Evolutionary conservation across 2,329 filamentous ascomycete species (phyloP).

Genomic region (Botrytis aclada): DNA sequence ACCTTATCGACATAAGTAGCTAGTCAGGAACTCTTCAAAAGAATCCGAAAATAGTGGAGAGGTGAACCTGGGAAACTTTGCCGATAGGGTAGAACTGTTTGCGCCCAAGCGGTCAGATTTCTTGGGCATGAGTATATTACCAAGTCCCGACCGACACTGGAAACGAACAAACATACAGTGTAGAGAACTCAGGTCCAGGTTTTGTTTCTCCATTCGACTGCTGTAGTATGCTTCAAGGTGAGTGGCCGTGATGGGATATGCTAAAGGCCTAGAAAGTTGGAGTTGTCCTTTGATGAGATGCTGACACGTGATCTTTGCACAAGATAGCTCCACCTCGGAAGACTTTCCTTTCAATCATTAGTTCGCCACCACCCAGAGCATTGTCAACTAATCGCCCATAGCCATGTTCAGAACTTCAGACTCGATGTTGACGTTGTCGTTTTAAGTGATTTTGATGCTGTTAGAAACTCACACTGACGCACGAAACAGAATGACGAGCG

Average conservation of each 20-base stretch:
- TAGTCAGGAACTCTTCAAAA: neutral
- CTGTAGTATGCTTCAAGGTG: neutral
- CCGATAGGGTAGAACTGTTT: neutral
- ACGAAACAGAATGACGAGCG: neutral
- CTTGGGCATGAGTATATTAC: neutral
- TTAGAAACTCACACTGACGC: neutral
- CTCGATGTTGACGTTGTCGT: neutral
- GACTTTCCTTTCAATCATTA: neutral
- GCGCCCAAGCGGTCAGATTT: neutral
- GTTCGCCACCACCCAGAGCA: neutral
- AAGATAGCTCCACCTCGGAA: neutral
- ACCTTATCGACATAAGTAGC: neutral
- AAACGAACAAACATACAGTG: neutral
- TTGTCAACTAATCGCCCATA: neutral
- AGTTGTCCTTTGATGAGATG: neutral
- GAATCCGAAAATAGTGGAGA: neutral
- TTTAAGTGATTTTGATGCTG: neutral
- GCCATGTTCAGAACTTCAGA: neutral
- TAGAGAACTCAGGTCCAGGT: neutral
- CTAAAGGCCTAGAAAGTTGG: neutral
- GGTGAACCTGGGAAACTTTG: constrained; percentile 4
- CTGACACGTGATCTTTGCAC: neutral
- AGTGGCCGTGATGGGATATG: too few relatives aligned
- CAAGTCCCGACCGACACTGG: neutral
- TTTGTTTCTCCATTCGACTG: neutral